Evolutionary conservation across 192 early-diverging fungal genomes (phyloP).

Genomic region (Podila verticillata): DNA sequence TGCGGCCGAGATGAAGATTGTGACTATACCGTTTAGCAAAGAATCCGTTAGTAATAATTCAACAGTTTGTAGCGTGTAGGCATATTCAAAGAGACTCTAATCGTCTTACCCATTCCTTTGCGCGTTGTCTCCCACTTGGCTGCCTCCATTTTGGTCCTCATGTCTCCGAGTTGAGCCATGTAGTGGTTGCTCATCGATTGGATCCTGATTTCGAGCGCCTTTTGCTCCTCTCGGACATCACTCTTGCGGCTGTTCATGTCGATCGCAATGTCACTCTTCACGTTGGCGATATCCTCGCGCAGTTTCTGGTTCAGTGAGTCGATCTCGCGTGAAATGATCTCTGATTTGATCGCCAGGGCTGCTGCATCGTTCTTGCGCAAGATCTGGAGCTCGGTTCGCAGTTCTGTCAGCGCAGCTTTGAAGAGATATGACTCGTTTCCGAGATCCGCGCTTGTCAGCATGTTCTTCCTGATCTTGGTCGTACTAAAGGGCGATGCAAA

Average conservation of each 20-base stretch:
- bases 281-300: conserved; percentile 77
- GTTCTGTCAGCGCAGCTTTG: conserved; percentile 84
- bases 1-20: conserved; percentile 43
- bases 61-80: not conserved
- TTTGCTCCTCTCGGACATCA: conserved; percentile 82
- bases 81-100: not conserved
- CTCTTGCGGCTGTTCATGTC: conserved; percentile 92
- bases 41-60: not conserved
- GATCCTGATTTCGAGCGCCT: conserved; percentile 78
- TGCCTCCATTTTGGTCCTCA: conserved; percentile 90
- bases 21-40: conserved; percentile 12
- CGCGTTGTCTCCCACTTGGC: conserved; percentile 87
- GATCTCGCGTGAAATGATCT: conserved; percentile 79
- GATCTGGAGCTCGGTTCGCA: conserved; percentile 80
- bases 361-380: conserved; percentile 81
- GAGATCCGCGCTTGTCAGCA: conserved; percentile 79
- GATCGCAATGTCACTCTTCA: conserved; percentile 88
- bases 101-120: conserved; percentile 70
- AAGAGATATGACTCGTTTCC: conserved; percentile 89
- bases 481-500: conserved; percentile 39
- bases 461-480: conserved; percentile 54
- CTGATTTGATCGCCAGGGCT: conserved; percentile 76
- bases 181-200: conserved; percentile 89
- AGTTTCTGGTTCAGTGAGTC: conserved; percentile 78
- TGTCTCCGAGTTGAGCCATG: conserved; percentile 80